phyloP scores from a whole-genome alignment of 495 filamentous ascomycete genomes.

The Mytilinidion resinicola region DNA sequence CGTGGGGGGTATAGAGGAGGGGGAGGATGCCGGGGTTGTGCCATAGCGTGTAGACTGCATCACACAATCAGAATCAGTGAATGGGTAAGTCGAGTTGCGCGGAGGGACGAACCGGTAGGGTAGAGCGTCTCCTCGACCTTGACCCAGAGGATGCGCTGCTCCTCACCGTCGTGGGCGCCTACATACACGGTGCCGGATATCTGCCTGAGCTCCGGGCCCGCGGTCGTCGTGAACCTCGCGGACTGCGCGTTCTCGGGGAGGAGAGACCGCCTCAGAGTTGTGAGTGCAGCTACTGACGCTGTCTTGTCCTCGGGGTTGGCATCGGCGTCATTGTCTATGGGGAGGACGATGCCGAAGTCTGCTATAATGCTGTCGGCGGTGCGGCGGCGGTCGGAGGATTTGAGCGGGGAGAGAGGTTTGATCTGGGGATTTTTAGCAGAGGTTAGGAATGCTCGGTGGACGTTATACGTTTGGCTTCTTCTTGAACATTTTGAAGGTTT shows the following conservation, averaged over 20 bases:
- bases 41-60: conserved; percentile 60
- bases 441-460: background rate
- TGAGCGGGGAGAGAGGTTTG: conserved; percentile 61
- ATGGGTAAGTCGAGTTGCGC: background rate
- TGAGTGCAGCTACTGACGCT: conserved; percentile 42
- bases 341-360: conserved; percentile 50
- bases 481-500: conserved; percentile 56
- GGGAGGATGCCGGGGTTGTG: conserved; percentile 56
- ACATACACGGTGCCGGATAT: conserved; percentile 63
- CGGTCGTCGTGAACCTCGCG: conserved; percentile 64
- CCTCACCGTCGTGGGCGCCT: conserved; percentile 49
- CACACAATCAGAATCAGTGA: background rate
- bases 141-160: conserved; percentile 64
- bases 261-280: conserved; percentile 53
- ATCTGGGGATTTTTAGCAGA: conserved; percentile 41
- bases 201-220: conserved; percentile 57
- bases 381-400: conserved; percentile 65
- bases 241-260: conserved; percentile 59
- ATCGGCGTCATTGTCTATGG: conserved; percentile 30
- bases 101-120: conserved; percentile 42
- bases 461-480: conserved; percentile 62
- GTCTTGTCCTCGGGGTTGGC: conserved; percentile 39
- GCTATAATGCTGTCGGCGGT: conserved; percentile 65
- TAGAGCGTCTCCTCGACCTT: conserved; percentile 60
- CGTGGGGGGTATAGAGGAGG: conserved; percentile 55